Percentiles rank a stretch among this genome's conserved stretches.
These are phyloP conservation scores for Phialophora verrucosa DNA, from an alignment of 2,329 filamentous ascomycete species.

Conservation along the genomic window DNA sequence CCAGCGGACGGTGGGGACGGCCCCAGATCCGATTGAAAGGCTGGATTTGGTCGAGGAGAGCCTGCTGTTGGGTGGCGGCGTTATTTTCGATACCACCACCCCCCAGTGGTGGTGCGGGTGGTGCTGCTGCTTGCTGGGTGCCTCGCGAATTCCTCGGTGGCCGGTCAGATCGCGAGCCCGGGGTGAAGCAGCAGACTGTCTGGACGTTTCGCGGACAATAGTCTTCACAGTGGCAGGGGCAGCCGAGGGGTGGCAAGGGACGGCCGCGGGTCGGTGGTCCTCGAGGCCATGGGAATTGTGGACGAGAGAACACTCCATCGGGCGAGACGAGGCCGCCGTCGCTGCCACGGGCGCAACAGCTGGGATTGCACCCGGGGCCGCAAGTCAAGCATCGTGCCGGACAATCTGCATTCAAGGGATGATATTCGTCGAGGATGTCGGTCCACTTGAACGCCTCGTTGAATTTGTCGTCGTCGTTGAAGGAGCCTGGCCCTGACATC, in stretches of 20 bases:
- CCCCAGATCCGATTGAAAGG: slow-evolving; percentile 3
- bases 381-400: slow-evolving; percentile 22
- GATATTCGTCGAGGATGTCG: slow-evolving; percentile 23
- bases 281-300: not conserved
- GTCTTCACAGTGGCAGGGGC: slow-evolving; percentile 26
- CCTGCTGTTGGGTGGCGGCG: slow-evolving; percentile 2
- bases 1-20: not conserved
- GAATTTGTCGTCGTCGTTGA: slow-evolving; percentile 7
- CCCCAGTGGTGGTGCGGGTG: not conserved
- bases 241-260: slow-evolving; percentile 21
- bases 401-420: slow-evolving; percentile 11
- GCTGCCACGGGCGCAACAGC: slow-evolving; percentile 22
- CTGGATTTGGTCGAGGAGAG: slow-evolving; percentile 8
- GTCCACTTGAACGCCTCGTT: slow-evolving; percentile 26
- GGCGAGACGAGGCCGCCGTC: not conserved
- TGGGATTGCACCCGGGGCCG: slow-evolving; percentile 25
- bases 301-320: not conserved
- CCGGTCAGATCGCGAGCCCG: slow-evolving; percentile 1
- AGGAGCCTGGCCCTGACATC: slow-evolving; percentile 6
- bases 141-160: not conserved
- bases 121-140: not conserved
- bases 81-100: not conserved
- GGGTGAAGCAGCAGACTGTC: slow-evolving; percentile 23
- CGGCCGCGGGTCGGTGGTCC: not conserved
- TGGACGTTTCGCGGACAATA: slow-evolving; percentile 22